Base-by-base conservation (phyloP, 192 early-diverging fungal genomes). In the Coemansia sp. region DNA sequence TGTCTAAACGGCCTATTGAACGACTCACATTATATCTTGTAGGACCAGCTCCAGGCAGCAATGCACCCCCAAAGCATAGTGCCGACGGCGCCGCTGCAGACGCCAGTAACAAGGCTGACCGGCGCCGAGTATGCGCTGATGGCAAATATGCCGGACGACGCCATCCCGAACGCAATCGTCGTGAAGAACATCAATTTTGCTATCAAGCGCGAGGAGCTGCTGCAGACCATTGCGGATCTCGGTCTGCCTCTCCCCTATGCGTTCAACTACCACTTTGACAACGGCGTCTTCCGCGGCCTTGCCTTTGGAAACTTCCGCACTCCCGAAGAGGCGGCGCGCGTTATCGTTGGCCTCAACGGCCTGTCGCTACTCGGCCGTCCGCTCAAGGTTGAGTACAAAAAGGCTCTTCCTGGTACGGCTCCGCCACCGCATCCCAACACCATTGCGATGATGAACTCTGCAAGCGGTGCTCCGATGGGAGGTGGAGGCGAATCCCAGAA, bases 151-250 rank as follows among this genome's bases (percentile, higher is more conserved):
- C 79, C 79, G 10, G 79, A 82, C 57, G 79, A 82, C 31, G 79
- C 79, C 21, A 92, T 92, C 58, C 86, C 87, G 20, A 92, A 87
- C 20, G 89, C 91, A 0, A 86, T 92, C 58, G 91, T 92, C 30
- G 89, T 92, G 73, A 92, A 92, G 72, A 92, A 92, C 77, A 92
- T 92, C 75, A 88, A 87, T 40, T 92, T 92, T 75, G 84, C 85
- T 15, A 82, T 92, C 46, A 91, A 92, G 81, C 87, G 88, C 49
- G 91, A 92, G 68, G 86, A 87, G 13, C 79, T 92, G 58, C 55
- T 92, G 42, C 84, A 84, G 20, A 89, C 85, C 28, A 87, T 92
- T 40, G 88, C 85, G 49, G 76, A 78, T 58, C 83, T 89, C 43
- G 87, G 87, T 23, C 87, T 91, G 58, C 91, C 91, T 26, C 76